Evolutionary conservation across 495 filamentous ascomycete genomes (phyloP), one percentile per base, ranked within the genome.

Genomic region (Clohesyomyces aquaticus): DNA sequence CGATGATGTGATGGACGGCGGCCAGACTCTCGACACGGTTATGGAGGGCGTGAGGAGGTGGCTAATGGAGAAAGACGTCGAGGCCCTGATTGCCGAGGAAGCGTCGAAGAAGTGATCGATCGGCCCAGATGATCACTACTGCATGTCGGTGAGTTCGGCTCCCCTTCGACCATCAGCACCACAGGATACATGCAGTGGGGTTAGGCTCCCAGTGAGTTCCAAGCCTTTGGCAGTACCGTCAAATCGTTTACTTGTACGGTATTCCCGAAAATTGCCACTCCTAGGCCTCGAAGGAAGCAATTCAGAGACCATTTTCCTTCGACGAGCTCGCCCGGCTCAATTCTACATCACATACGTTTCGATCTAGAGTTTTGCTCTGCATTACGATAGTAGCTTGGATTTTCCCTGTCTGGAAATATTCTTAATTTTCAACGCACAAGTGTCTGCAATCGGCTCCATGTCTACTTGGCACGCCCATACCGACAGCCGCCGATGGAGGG

Each of bases 21-120:
- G 77, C 3, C 57, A 71, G 35, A 70, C 68, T 21, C 60, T 98
- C 46, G 90, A 90, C 35, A 86, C 80, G 62, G 74, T 96, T 23
- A 91, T 98, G 77, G 85, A 90, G 21, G 93, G 89, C 66, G 88
- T 93, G 26, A 85, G 83, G 63, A 80, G 77, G 6, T 97, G 94
- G 94, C 78, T 94, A 55, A 79, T 81, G 59, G 87, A 91, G 65
- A 80, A 79, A 22, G 94, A 98, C 49, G 83, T 96, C 21, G 83
- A 91, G 74, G 81, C 75, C 16, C 70, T 96, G 71, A 75, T 84
- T 54, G 77, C 77, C 4, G 81, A 63, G 25, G 62, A 60, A 32
- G 32, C 41, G 29, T 22, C 35, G 27, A 53, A 58, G 61, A 65
- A 56, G 35, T 68, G 55, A 64, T 11, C 43, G 14, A 46, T 19